These are phyloP conservation scores for Cordyceps tenuipes DNA, from an alignment of 2,329 filamentous ascomycete genomes.

Conservation along the genomic window DNA sequence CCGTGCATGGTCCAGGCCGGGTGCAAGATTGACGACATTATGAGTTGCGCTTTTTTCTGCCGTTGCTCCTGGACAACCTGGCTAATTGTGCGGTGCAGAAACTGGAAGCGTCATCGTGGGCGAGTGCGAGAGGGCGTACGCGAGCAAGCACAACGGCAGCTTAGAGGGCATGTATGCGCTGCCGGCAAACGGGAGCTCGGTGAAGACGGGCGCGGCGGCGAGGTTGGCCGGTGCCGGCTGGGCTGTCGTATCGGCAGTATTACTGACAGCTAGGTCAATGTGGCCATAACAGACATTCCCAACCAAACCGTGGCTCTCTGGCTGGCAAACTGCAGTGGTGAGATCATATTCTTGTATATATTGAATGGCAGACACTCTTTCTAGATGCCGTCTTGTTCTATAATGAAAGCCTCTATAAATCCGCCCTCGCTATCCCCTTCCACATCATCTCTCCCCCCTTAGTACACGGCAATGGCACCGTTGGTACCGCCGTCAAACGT, in stretches of 20 bases:
- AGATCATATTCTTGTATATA: neutral
- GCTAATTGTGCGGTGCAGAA: neutral
- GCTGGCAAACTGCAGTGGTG: neutral
- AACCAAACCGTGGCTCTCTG: neutral
- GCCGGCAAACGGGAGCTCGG: neutral
- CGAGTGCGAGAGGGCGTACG: conserved; percentile 5
- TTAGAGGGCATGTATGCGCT: neutral
- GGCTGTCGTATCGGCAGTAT: neutral
- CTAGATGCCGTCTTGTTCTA: neutral
- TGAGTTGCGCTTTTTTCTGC: too few relatives aligned
- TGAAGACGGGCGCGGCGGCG: neutral
- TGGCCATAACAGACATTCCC: neutral
- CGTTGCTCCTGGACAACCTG: too few relatives aligned
- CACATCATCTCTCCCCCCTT: conserved; percentile 10
- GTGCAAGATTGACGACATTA: conserved; percentile 27
- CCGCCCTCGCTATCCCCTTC: neutral
- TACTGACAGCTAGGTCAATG: neutral
- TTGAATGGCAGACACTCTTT: neutral
- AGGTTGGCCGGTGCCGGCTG: neutral
- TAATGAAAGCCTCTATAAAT: neutral
- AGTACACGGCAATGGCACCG: conserved; percentile 43
- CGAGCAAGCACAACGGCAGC: conserved; percentile 4
- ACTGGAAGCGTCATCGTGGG: conserved; percentile 3
- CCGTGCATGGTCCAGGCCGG: conserved; percentile 28
- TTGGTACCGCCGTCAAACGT: conserved; percentile 45